phyloP scores from a whole-genome alignment of 352 stramenopile species.

The Pythium graminicola region DNA sequence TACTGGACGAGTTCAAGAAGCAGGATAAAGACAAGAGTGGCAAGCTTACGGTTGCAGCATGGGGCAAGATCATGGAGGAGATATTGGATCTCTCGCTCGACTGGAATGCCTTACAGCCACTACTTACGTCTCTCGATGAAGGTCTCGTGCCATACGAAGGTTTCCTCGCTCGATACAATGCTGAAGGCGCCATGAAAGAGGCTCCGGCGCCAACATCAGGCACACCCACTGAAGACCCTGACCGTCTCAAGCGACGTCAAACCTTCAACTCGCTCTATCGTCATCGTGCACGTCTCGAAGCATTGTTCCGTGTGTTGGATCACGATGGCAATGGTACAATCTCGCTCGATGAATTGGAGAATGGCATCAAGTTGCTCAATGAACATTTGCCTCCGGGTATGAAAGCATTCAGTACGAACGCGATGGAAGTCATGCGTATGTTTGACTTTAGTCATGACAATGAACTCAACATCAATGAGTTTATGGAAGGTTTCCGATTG shows the following conservation, averaged over 20 bases:
- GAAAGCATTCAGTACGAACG: conserved; percentile 64
- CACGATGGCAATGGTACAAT: conserved; percentile 79
- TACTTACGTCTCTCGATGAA: conserved; percentile 70
- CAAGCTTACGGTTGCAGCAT: conserved; percentile 42
- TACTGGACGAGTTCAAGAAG: conserved; percentile 58
- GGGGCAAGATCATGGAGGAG: conserved; percentile 71
- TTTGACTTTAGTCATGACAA: conserved; percentile 83
- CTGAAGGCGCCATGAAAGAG: conserved; percentile 29
- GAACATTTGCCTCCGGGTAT: conserved; percentile 58
- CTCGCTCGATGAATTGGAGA: conserved; percentile 74
- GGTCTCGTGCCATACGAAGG: conserved; percentile 60
- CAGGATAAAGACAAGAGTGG: conserved; percentile 34
- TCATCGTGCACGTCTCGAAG: conserved; percentile 71
- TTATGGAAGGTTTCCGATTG: conserved; percentile 85
- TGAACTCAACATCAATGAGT: conserved; percentile 88
- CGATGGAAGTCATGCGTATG: conserved; percentile 77
- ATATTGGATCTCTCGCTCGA: conserved; percentile 72
- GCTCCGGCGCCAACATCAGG: neutral
- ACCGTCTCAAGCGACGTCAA: conserved; percentile 45
- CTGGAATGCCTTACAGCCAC: conserved; percentile 65
- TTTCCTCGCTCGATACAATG: conserved; percentile 77
- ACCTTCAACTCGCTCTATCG: conserved; percentile 82
- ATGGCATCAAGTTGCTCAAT: conserved; percentile 75
- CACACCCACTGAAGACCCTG: conserved; percentile 24
- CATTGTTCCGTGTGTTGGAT: conserved; percentile 78